Evolutionary conservation across 2,329 filamentous ascomycete species (phyloP).

Genomic region (Aspergillus tubingensis): DNA sequence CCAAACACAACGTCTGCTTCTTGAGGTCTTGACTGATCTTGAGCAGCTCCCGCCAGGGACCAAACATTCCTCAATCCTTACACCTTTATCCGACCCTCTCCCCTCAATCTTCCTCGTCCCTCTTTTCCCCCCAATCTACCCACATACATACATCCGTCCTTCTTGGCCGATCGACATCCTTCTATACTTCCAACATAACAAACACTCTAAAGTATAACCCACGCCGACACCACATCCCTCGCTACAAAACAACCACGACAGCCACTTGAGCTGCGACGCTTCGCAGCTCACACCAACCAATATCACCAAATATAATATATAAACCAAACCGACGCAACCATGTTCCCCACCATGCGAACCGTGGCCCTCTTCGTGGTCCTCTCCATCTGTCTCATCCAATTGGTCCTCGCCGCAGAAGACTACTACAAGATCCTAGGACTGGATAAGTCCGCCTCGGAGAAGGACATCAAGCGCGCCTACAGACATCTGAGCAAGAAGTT

Average conservation of each 20-base stretch:
- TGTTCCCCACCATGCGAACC: constrained; percentile 35
- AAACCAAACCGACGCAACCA: neutral
- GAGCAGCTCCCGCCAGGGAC: constrained; percentile 1
- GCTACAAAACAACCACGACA: neutral
- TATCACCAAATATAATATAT: neutral
- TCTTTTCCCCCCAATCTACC: neutral
- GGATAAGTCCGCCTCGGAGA: constrained; percentile 75
- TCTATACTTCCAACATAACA: neutral
- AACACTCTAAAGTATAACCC: neutral
- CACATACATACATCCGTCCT: neutral
- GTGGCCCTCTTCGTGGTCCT: constrained; percentile 35
- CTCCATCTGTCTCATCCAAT: constrained; percentile 40
- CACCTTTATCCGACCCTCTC: neutral
- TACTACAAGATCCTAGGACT: constrained; percentile 74
- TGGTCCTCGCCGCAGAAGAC: constrained; percentile 47
- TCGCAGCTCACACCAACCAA: neutral
- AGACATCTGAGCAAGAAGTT: constrained; percentile 89
- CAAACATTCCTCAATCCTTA: neutral
- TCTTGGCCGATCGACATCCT: neutral
- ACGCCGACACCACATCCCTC: neutral
- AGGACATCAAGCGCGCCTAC: constrained; percentile 92
- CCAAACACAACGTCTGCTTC: constrained; percentile 4
- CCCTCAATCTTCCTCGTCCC: neutral
- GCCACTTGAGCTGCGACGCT: neutral
- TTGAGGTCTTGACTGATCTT: constrained; percentile 25